Conservation (phyloP, 140 eudicot genomes). For the Stevia rebaudiana region DNA sequence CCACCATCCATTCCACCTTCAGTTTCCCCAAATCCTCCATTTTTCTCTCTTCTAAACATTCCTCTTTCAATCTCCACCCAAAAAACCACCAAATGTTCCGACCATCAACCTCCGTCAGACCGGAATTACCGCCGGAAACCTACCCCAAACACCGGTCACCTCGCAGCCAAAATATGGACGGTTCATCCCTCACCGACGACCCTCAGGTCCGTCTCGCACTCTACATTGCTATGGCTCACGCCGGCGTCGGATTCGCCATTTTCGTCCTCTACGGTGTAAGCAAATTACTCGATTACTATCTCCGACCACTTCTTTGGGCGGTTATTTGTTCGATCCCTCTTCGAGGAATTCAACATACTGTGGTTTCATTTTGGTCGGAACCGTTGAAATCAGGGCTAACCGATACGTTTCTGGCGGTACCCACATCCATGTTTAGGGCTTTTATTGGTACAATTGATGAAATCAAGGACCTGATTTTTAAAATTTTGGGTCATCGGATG, state of each 20-base stretch:
- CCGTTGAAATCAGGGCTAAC: not conserved
- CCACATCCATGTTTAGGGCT: not conserved
- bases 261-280: conserved; percentile 12
- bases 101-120: not conserved
- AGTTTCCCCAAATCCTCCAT: not conserved
- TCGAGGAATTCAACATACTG: conserved; percentile 3
- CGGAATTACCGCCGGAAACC: not conserved
- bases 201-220: conserved; percentile 12
- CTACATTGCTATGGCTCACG: conserved; percentile 15
- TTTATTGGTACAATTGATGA: not conserved
- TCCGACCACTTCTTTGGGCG: conserved; percentile 5
- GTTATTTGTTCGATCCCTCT: conserved; percentile 2
- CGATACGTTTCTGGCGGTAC: not conserved
- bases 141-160: not conserved
- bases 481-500: not conserved
- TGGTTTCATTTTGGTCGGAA: not conserved
- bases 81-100: not conserved
- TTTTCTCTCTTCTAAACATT: not conserved
- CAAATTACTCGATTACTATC: not conserved
- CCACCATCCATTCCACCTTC: not conserved
- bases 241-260: conserved; percentile 4
- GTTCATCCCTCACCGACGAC: conserved; percentile 10
- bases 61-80: not conserved
- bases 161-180: not conserved
- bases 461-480: not conserved